Base-by-base conservation (phyloP, 805 yeast species). In the Metschnikowia continentalis region DNA sequence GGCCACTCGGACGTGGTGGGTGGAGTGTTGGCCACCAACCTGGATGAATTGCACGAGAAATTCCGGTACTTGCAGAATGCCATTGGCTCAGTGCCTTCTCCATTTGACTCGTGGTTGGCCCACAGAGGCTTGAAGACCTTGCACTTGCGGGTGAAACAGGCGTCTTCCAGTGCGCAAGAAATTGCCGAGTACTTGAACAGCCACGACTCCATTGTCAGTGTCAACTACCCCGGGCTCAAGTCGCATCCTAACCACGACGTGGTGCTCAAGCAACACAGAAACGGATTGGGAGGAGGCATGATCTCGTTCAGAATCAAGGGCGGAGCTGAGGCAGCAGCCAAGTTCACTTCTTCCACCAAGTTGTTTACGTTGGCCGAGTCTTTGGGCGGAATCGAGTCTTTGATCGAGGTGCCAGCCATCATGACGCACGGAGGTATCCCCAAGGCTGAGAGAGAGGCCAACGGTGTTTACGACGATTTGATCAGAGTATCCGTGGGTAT, bases 371-470 rank as follows among this genome's bases (percentile, higher is more conserved):
- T 89, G 64, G 96, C 96, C 51, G 96, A 90, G 74, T 88, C 96
- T 19, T 79, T 89, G 54, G 96, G 96, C 59, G 96, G 96, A 60
- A 84, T 89, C 56, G 96, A 89, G 74, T 84, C 91, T 7, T 76
- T 88, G 63, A 72, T 87, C 57, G 96, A 89, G 71, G 91, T 89
- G 45, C 96, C 96, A 39, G 94, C 96, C 43, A 81, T 83, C 51
- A 88, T 88, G 96, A 88, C 96, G 61, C 96, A 88, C 63, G 94
- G 92, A 50, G 96, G 96, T 66, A 88, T 88, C 68, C 90, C 94
- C 63, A 75, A 77, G 66, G 88, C 75, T 48, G 84, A 81, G 61
- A 82, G 96, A 72, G 92, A 86, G 71, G 79, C 82, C 47, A 78
- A 82, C 53, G 96, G 96, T 56, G 94, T 88, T 43, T 86, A 65